Evolutionary conservation across 2,329 filamentous ascomycete species (phyloP).

Genomic region (Alternaria longipes): DNA sequence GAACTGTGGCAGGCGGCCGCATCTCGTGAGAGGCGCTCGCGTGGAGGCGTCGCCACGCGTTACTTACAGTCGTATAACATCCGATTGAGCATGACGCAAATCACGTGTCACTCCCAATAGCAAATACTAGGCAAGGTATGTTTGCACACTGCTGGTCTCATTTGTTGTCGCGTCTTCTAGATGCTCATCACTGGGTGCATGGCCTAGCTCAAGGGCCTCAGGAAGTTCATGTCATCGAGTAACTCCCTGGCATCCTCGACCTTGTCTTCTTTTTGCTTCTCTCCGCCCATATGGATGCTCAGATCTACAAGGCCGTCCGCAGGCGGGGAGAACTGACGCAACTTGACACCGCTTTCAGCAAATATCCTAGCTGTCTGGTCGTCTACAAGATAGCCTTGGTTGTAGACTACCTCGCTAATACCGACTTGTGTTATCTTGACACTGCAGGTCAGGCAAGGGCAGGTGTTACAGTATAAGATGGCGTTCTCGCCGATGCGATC

Average conservation of each 20-base stretch:
- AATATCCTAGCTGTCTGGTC: conserved; percentile 80
- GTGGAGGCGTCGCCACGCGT: background rate
- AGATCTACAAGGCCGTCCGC: conserved; percentile 45
- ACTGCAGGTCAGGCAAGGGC: conserved; percentile 95
- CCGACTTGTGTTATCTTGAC: conserved; percentile 99
- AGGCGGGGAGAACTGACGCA: conserved; percentile 84
- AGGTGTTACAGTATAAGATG: conserved; percentile 93
- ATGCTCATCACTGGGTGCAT: background rate
- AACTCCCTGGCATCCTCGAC: conserved; percentile 33
- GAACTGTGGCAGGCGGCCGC: background rate
- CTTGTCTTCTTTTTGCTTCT: conserved; percentile 3
- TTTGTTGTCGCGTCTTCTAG: background rate
- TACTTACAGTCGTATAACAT: background rate
- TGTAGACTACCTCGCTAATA: conserved; percentile 94
- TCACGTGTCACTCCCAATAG: too few relatives aligned
- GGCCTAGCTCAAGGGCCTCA: conserved; percentile 24
- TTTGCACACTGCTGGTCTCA: background rate
- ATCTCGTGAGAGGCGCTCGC: too few relatives aligned
- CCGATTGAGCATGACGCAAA: too few relatives aligned
- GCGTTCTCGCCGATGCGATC: conserved; percentile 85
- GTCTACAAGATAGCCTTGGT: conserved; percentile 94
- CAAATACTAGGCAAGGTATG: too few relatives aligned
- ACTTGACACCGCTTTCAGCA: conserved; percentile 78
- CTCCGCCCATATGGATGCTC: conserved; percentile 20
- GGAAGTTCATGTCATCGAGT: conserved; percentile 35